Evolutionary conservation across 1,284 basidiomycete species (phyloP).

Genomic region (Cutaneotrichosporon sp.): DNA sequence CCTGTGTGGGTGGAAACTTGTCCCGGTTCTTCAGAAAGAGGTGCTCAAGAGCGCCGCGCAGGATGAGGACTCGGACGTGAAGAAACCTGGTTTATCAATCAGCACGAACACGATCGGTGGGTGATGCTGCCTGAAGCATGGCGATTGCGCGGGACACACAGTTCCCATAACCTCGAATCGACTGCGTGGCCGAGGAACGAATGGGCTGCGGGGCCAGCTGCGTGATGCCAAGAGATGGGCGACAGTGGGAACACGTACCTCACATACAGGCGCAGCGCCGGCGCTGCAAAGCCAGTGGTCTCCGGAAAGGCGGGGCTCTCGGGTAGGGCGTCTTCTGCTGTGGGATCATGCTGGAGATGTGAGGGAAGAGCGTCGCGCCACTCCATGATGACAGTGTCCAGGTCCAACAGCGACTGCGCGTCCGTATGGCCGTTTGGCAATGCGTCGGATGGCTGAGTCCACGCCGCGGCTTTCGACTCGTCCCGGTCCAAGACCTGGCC

Average conservation of each 20-base stretch:
- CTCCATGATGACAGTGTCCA: conserved; percentile 4
- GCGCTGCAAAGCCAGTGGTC: neutral
- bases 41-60: neutral
- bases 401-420: conserved; percentile 1
- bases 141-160: too few species aligned
- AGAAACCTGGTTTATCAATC: neutral
- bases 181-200: too few species aligned
- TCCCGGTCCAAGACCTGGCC: conserved; percentile 1
- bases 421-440: neutral
- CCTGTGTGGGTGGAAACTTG: neutral
- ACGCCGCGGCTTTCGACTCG: neutral
- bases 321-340: neutral
- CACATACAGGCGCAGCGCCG: neutral
- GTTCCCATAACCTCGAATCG: too few species aligned
- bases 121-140: too few species aligned
- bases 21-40: conserved; percentile 2
- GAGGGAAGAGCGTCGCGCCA: conserved; percentile 2
- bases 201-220: too few species aligned
- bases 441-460: neutral
- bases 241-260: neutral
- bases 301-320: neutral
- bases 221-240: too few species aligned
- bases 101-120: neutral
- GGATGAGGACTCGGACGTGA: conserved; percentile 5
- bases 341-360: conserved; percentile 1